A percentile compares a stretch with the other conserved stretches of the same genome.
Evolutionary conservation across 306 rosid genomes (phyloP).

Genomic region (Sophora flavescens): DNA sequence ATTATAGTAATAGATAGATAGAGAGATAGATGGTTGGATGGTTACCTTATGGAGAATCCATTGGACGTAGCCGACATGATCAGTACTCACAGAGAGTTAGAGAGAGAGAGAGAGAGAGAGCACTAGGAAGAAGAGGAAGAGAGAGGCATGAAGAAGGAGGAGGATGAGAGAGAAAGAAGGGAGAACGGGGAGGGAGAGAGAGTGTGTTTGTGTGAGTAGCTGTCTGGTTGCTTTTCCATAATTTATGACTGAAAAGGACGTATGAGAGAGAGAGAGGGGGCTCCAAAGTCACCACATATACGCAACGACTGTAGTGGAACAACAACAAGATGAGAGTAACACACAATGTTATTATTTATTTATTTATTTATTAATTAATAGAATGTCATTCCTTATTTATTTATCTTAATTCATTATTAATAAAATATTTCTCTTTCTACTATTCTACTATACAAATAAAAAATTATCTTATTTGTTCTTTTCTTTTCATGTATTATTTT

Average conservation of each 20-base stretch:
- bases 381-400: background rate
- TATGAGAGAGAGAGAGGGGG: slow-evolving; percentile 71
- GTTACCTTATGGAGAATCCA: slow-evolving; percentile 90
- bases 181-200: background rate
- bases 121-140: slow-evolving; percentile 2
- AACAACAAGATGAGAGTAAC: too few species aligned
- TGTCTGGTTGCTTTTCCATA: slow-evolving; percentile 68
- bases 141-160: slow-evolving; percentile 28
- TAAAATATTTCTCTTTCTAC: too few species aligned
- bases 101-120: slow-evolving; percentile 27
- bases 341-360: background rate
- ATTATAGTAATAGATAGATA: background rate
- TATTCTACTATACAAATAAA: too few species aligned
- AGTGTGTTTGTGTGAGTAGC: slow-evolving; percentile 40
- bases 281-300: slow-evolving; percentile 53
- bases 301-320: background rate
- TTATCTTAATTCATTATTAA: background rate
- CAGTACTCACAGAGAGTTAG: background rate
- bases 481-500: too few species aligned
- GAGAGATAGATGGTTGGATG: background rate
- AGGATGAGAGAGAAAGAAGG: slow-evolving; percentile 27
- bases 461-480: too few species aligned
- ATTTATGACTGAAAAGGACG: slow-evolving; percentile 94
- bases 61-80: slow-evolving; percentile 70
- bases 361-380: background rate